phyloP scores from a whole-genome alignment of 2,329 filamentous ascomycete genomes.

The Paramyrothecium roridum region DNA sequence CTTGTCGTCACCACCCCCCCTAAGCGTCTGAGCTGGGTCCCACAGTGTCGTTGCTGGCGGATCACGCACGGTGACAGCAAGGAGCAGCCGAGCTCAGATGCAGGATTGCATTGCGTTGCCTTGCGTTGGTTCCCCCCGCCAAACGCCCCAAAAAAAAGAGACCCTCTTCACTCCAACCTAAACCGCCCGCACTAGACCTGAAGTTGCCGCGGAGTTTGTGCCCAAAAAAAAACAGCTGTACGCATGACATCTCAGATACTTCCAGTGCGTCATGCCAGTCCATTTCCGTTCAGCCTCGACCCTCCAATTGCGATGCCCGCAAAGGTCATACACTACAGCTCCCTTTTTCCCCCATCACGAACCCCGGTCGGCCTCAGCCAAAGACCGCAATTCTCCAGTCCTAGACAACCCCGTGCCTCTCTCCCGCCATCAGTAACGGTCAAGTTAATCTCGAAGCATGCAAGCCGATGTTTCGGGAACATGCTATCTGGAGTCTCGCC shows the following conservation, averaged over 20 bases:
- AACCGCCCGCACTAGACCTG: neutral
- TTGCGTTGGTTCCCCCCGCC: neutral
- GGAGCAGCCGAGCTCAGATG: neutral
- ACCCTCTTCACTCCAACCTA: neutral
- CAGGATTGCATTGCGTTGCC: neutral
- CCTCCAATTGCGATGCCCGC: neutral
- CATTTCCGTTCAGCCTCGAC: neutral
- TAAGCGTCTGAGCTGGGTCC: neutral
- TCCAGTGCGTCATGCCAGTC: neutral
- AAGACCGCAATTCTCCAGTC: too few species aligned
- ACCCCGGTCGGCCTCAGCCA: too few species aligned
- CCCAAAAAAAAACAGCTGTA: neutral
- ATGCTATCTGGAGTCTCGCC: neutral
- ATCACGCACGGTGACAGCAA: slow-evolving; percentile 1
- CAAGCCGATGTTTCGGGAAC: neutral
- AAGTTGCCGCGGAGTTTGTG: neutral
- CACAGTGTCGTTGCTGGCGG: neutral
- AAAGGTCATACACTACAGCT: too few species aligned
- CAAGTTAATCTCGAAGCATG: too few species aligned
- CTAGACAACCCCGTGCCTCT: too few species aligned
- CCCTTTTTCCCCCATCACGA: too few species aligned
- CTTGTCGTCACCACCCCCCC: slow-evolving; percentile 1
- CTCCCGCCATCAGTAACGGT: too few species aligned
- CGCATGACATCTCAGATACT: neutral
- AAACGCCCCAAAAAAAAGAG: neutral